These are phyloP conservation scores for Zea mays DNA, from an alignment of 176 grass and related monocot species.

Conservation along the genomic window DNA sequence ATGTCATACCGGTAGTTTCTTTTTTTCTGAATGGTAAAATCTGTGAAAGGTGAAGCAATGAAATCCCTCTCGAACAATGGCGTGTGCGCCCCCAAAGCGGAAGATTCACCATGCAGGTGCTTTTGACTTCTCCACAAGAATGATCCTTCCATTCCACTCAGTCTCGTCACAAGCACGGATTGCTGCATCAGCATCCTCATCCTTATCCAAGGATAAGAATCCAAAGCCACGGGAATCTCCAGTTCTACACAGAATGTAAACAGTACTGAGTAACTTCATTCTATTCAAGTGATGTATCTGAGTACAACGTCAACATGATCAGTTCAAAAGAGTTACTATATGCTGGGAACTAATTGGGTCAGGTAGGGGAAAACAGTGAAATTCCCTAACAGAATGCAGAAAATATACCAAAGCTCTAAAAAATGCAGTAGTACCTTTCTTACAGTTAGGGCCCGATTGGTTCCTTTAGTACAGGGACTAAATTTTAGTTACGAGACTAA, in stretches of 20 bases:
- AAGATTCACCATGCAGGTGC: slow-evolving; percentile 54
- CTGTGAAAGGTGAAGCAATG: slow-evolving; percentile 41
- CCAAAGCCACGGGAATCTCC: slow-evolving; percentile 88
- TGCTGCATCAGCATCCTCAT: slow-evolving; percentile 89
- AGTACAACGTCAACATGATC: slow-evolving; percentile 16
- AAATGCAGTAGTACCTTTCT: slow-evolving; percentile 20
- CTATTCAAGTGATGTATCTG: background rate
- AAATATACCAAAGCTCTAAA: background rate
- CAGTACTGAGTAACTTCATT: slow-evolving; percentile 33
- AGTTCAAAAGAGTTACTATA: background rate
- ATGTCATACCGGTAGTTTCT: slow-evolving; percentile 51
- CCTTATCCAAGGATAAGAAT: slow-evolving; percentile 76
- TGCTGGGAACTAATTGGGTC: slow-evolving; percentile 8
- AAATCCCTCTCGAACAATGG: slow-evolving; percentile 2
- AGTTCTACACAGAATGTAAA: slow-evolving; percentile 49
- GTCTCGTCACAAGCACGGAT: slow-evolving; percentile 77
- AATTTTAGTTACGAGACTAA: too few species aligned
- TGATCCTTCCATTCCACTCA: slow-evolving; percentile 83
- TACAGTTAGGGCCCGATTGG: background rate
- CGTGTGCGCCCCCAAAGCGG: background rate
- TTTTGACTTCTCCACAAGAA: slow-evolving; percentile 94
- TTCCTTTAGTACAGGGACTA: too few species aligned
- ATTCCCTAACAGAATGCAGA: background rate
- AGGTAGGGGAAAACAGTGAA: background rate
- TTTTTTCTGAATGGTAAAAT: slow-evolving; percentile 43